Evolutionary conservation across 495 filamentous ascomycete genomes (phyloP).

Genomic region (Podospora sp.): DNA sequence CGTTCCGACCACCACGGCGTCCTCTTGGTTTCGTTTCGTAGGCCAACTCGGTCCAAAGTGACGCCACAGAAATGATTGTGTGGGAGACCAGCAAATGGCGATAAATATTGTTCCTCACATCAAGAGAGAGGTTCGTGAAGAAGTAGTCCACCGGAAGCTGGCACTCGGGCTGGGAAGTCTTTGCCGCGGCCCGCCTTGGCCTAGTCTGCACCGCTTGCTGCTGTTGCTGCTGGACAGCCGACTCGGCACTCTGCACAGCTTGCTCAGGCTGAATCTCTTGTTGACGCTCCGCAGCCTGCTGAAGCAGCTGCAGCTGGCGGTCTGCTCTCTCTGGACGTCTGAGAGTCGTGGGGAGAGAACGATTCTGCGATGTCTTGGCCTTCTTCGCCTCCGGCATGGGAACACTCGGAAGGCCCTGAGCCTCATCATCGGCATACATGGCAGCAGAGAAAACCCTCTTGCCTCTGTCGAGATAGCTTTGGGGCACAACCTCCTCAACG

Average conservation of each 20-base stretch:
- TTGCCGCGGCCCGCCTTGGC: neutral
- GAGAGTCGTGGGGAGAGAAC: neutral
- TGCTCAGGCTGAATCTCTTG: neutral
- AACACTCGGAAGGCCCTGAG: neutral
- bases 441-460: neutral
- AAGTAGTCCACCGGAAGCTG: slow-evolving; percentile 5
- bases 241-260: neutral
- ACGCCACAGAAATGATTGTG: slow-evolving; percentile 39
- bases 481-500: neutral
- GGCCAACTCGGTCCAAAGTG: slow-evolving; percentile 36
- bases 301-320: neutral
- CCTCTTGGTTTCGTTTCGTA: slow-evolving; percentile 20
- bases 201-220: neutral
- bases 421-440: neutral
- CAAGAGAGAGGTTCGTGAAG: slow-evolving; percentile 31
- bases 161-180: neutral
- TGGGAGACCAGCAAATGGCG: slow-evolving; percentile 36
- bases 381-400: neutral
- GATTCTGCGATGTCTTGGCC: neutral
- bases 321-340: neutral
- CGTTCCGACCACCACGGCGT: neutral
- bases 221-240: neutral
- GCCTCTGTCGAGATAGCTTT: neutral
- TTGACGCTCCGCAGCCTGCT: neutral
- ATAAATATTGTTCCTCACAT: slow-evolving; percentile 43